A percentile compares a stretch with the other conserved stretches of the same genome.
phyloP scores from a whole-genome alignment of 352 stramenopile species.

The Globisporangium okanoganense region DNA sequence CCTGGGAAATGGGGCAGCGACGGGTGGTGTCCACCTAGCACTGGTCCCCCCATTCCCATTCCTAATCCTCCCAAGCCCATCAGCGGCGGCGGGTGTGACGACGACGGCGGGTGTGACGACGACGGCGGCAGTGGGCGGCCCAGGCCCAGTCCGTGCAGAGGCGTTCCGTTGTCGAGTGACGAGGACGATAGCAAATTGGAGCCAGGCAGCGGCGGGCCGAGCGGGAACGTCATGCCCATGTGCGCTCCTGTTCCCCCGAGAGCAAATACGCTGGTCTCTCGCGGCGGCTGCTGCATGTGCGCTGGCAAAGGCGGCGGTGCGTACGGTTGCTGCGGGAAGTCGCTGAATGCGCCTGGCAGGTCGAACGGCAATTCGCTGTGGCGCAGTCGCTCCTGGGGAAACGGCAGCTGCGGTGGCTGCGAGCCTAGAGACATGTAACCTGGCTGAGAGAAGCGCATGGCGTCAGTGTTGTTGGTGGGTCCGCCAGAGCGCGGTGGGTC shows the following conservation, averaged over 20 bases:
- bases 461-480: background rate
- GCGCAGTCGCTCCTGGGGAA: conserved; percentile 1
- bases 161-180: background rate
- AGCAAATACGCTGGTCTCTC: conserved; percentile 4
- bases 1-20: background rate
- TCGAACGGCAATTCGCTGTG: conserved; percentile 5
- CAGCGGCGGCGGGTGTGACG: too few relatives aligned
- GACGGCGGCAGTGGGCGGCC: conserved; percentile 13
- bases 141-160: conserved; percentile 10
- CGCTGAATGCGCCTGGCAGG: background rate
- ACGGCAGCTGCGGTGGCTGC: conserved; percentile 1
- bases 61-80: conserved; percentile 7
- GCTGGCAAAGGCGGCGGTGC: background rate
- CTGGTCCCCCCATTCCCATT: background rate
- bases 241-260: background rate
- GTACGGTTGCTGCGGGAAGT: conserved; percentile 3
- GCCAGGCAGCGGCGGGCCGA: background rate
- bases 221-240: conserved; percentile 2
- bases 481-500: background rate
- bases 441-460: background rate
- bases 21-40: background rate
- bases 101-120: conserved; percentile 8
- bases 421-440: background rate
- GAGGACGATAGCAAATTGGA: background rate
- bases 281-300: background rate